Evolutionary conservation across 1,139 yeast genomes (phyloP), one percentile per base, ranked within the genome.

Genomic region (Blastobotrys capitulatus): DNA sequence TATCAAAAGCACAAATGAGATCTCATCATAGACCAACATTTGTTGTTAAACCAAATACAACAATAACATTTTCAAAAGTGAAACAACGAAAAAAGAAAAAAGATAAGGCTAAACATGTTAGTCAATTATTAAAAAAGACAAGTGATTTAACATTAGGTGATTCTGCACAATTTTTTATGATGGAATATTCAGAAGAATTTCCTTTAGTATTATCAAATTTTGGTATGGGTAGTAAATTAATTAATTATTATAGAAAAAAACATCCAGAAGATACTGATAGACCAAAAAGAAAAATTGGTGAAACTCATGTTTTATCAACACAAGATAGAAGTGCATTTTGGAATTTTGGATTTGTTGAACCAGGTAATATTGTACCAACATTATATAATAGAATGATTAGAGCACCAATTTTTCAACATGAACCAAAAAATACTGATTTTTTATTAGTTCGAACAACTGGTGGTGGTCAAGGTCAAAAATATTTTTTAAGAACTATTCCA

Each of bases 281-380:
- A 54, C 98, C 98, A 0, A 90, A 90, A 60, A 75, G 90, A 9
- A 80, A 88, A 1, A 76, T 89, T 40, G 99, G 99, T 47, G 99
- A 94, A 66, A 92, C 98, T 0, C 95, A 87, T 67, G 96, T 94
- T 2, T 73, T 94, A 38, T 97, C 97, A 16, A 88, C 87, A 1
- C 96, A 89, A 62, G 99, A 94, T 67, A 77, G 95, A 59, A 86
- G 96, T 12, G 97, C 99, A 12, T 94, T 92, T 64, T 94, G 98
- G 98, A 92, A 90, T 64, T 94, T 89, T 72, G 99, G 99, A 1
- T 86, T 86, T 68, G 97, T 94, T 13, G 96, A 89, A 46, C 87
- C 90, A 2, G 99, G 98, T 2, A 88, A 85, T 59, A 80, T 88
- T 52, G 97, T 90, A 1, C 97, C 97, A 0, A 86, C 98, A 0